Percentiles rank a stretch among this genome's conserved stretches.
These are phyloP conservation scores for Lachnum nothofagi DNA, from an alignment of 2,329 filamentous ascomycete species.

Conservation along the genomic window DNA sequence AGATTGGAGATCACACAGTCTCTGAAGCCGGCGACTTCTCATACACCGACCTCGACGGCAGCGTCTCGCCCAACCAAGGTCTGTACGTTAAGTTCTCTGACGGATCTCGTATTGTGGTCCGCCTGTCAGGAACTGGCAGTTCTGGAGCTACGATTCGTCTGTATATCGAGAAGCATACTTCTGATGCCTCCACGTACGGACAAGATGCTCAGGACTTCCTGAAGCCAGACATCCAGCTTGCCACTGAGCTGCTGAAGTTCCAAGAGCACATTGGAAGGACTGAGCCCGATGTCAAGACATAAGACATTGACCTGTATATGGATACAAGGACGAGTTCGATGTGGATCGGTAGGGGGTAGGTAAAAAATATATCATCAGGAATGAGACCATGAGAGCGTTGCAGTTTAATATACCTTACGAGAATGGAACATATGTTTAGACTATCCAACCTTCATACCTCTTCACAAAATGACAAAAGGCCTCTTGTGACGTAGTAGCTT, in stretches of 20 bases:
- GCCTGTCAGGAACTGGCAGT: slow-evolving; percentile 89
- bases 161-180: slow-evolving; percentile 94
- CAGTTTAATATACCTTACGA: too few relatives aligned
- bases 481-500: too few relatives aligned
- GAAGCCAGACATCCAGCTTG: slow-evolving; percentile 80
- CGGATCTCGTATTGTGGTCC: slow-evolving; percentile 89
- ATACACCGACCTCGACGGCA: slow-evolving; percentile 97
- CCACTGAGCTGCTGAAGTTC: slow-evolving; percentile 80
- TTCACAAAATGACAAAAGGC: too few relatives aligned
- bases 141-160: slow-evolving; percentile 93
- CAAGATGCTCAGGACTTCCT: slow-evolving; percentile 90
- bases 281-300: slow-evolving; percentile 96
- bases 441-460: too few relatives aligned
- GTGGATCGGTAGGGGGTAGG: too few relatives aligned
- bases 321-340: too few relatives aligned
- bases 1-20: slow-evolving; percentile 75
- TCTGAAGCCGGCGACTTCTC: slow-evolving; percentile 91
- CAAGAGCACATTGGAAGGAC: slow-evolving; percentile 89
- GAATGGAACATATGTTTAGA: too few relatives aligned
- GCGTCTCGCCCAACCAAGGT: slow-evolving; percentile 91
- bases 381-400: too few relatives aligned
- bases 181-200: slow-evolving; percentile 70
- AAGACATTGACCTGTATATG: slow-evolving; percentile 25
- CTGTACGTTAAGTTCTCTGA: slow-evolving; percentile 92
- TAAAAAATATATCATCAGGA: too few relatives aligned